Base-by-base conservation (phyloP, 371 early-diverging fungal species). In the Mortierella sp. region DNA sequence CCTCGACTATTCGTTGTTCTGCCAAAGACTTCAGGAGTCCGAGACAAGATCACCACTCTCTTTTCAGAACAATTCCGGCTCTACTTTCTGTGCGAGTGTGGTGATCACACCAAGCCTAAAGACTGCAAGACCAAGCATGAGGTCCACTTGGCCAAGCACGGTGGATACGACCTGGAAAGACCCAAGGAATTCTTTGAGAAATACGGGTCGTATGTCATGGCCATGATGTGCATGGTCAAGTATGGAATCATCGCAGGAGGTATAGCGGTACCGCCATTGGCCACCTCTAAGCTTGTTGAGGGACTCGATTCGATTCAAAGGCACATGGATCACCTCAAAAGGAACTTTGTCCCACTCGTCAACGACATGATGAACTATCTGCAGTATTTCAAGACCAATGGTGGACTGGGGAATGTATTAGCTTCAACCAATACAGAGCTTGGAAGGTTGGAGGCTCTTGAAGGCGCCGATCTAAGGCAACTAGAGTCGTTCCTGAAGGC, bases 1-100 rank as follows among this genome's bases (percentile, higher is more conserved):
- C 66, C 66, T 26, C 52, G 59, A 12, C 66, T 66, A 8, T 66
- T 66, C 18, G 41, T 59, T 16, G 31, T 66, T 13, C 48, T 66
- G 0, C 67, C 67, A 8, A 38, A 13, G 8, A 9, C 34, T n/a
- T 23, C 8, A 31, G n/a, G 9, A 16, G 12, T 3, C 49, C 48
- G 21, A 31, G 47, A 47, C 23, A 23, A 13, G 47, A 3, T 13
- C 2, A 24, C 26, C 23, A 47, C 3, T 3, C 47, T 13, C 3
- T 47, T 23, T 23, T 4, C 47, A 23, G 26, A 51, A 19, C 48
- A 31, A 27, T 65, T 45, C 38, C 65, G 58, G 19, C 46, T 65
- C 14, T 57, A 27, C 31, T 58, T 42, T 16, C 42, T 42, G 16
- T 42, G 42, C 18, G 42, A 42, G 18, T 56, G 66, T 39, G 66